Evolutionary conservation across 2,329 filamentous ascomycete species (phyloP).

Genomic region (Chrysoporthe cubensis): DNA sequence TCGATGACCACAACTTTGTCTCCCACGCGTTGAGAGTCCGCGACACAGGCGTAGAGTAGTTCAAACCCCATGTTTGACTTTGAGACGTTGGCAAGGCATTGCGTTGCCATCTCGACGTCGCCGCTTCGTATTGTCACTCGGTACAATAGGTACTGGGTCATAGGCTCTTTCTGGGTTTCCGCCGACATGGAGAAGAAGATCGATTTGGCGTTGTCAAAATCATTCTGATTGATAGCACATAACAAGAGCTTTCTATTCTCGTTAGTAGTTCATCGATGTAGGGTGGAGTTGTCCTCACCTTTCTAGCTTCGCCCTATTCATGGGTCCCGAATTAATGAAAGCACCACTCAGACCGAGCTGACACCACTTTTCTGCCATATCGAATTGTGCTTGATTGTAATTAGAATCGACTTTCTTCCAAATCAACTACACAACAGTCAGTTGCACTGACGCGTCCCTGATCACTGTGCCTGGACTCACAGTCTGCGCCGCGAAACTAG

Average conservation of each 20-base stretch:
- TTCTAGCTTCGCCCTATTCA: conserved; percentile 70
- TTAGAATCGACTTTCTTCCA: conserved; percentile 77
- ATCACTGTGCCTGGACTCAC: conserved; percentile 44
- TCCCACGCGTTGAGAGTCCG: conserved; percentile 72
- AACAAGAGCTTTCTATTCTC: conserved; percentile 69
- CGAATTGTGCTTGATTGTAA: conserved; percentile 56
- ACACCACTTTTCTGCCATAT: conserved; percentile 71
- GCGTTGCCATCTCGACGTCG: conserved; percentile 61
- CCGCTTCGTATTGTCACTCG: conserved; percentile 66
- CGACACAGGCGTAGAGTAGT: conserved; percentile 77
- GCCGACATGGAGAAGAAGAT: conserved; percentile 64
- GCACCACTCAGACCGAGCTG: conserved; percentile 66
- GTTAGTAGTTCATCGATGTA: conserved; percentile 33
- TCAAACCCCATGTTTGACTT: conserved; percentile 56
- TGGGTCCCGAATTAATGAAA: conserved; percentile 67
- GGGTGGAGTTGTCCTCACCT: conserved; percentile 49
- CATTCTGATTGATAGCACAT: conserved; percentile 65
- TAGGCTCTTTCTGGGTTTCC: conserved; percentile 59
- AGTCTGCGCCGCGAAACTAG: conserved; percentile 69
- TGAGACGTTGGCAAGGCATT: conserved; percentile 66
- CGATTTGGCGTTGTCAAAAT: conserved; percentile 57
- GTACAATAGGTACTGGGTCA: conserved; percentile 76
- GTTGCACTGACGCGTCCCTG: not conserved
- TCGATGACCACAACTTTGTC: conserved; percentile 63
- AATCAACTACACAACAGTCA: conserved; percentile 59